Conservation (phyloP, 345 rosid genomes). For the Hypericum perforatum region DNA sequence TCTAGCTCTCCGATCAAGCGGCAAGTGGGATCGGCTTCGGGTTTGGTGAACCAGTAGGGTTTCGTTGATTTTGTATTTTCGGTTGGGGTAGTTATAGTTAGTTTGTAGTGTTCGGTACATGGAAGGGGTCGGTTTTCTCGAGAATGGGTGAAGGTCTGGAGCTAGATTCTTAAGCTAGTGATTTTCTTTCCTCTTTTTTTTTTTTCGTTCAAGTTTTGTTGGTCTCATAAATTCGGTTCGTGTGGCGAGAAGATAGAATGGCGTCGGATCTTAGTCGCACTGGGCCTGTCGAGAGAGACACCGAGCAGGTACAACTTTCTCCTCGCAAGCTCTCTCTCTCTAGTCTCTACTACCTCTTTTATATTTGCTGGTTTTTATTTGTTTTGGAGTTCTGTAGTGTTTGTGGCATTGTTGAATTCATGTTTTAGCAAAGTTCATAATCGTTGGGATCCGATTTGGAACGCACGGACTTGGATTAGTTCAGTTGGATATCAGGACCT, state of each 20-base stretch:
- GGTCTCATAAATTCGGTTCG: background rate
- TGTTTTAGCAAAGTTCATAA: no score
- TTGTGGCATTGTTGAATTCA: no score
- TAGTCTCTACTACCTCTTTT: background rate
- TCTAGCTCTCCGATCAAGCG: no score
- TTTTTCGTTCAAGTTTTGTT: slow-evolving; percentile 1
- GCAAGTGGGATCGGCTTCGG: no score
- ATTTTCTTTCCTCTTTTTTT: slow-evolving; percentile 1
- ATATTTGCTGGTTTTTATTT: no score
- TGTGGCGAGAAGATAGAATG: slow-evolving; percentile 64
- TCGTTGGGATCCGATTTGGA: no score
- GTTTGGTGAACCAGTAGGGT: slow-evolving; percentile 3
- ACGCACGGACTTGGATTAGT: no score
- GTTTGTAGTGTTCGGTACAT: slow-evolving; percentile 17
- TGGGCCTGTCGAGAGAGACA: slow-evolving; percentile 77
- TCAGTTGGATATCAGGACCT: no score
- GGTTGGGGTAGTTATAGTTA: slow-evolving; percentile 21
- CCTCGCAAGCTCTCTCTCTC: background rate
- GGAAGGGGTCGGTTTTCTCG: slow-evolving; percentile 27
- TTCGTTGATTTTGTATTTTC: slow-evolving; percentile 13
- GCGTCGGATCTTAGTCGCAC: slow-evolving; percentile 86
- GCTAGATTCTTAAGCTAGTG: slow-evolving; percentile 4
- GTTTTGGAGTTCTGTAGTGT: no score
- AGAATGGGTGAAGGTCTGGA: slow-evolving; percentile 20
- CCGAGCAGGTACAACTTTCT: slow-evolving; percentile 63